phyloP scores from a whole-genome alignment of 257 asterid genomes.

The Cordia subcordata region DNA sequence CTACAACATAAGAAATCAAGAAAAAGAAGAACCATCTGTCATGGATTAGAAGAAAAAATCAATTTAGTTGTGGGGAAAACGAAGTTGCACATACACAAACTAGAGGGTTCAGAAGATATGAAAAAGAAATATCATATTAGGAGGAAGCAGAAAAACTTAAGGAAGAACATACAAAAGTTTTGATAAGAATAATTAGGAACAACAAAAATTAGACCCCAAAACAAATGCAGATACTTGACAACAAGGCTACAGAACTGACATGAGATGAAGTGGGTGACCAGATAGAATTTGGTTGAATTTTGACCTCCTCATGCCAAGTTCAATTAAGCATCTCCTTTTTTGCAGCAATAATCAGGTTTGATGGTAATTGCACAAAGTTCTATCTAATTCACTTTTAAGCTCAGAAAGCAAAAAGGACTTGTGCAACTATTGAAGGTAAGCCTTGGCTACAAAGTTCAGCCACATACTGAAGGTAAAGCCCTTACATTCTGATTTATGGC shows the following conservation, averaged over 20 bases:
- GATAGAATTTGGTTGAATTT: too few species aligned
- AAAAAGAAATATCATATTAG: neutral
- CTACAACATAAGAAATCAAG: slow-evolving; percentile 51
- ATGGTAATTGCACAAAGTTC: neutral
- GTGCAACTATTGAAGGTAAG: neutral
- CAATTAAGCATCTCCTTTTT: neutral
- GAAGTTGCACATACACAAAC: neutral
- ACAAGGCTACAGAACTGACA: too few species aligned
- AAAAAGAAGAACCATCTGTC: slow-evolving; percentile 28
- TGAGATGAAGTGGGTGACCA: too few species aligned
- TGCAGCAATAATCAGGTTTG: neutral
- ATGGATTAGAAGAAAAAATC: slow-evolving; percentile 4
- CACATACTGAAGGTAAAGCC: too few species aligned
- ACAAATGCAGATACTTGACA: too few species aligned
- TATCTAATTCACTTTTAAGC: neutral
- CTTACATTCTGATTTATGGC: too few species aligned
- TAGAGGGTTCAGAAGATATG: neutral
- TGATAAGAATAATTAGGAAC: too few species aligned
- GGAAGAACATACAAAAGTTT: too few species aligned
- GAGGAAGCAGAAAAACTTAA: too few species aligned
- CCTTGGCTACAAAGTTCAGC: neutral
- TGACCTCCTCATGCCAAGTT: too few species aligned
- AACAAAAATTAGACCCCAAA: too few species aligned
- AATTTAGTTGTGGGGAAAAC: neutral
- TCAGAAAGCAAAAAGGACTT: neutral